Base-by-base conservation (phyloP, 2,329 filamentous ascomycete species). In the Tolypocladium ovalisporum region DNA sequence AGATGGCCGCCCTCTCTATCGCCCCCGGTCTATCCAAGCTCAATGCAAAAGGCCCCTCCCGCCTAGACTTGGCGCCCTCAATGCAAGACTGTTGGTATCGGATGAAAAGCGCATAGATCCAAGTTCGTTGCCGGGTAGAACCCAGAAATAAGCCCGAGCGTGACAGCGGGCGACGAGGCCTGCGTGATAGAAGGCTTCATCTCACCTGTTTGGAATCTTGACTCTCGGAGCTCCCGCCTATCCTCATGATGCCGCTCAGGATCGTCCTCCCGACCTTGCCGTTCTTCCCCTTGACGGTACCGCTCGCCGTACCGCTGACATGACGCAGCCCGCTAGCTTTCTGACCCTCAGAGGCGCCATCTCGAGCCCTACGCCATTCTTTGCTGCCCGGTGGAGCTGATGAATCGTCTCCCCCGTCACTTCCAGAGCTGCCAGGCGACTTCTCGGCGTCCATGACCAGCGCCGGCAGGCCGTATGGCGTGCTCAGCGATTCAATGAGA, bases 401-500 rank as follows among this genome's bases (percentile, higher is more conserved):
- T 8, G 53, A 51, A 10, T 66, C 64, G 15, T 70, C 70, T 5
- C 62, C 65, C 3, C 62, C 62, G 56, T 82, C 80, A 61, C 79
- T 81, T 17, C 78, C 79, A 1, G 80, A 79, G 17, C 78, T 81
- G 1, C 78, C 77, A 0, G 79, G 78, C 4, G 77, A 70, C 0
- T 67, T 63, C 29, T 71, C 67, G 37, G 63, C 64, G n/a, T 70
- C 69, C 54, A 64, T 62, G 29, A 59, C 59, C 24, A 62, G 60
- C 10, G 67, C 62, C 0, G 68, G 65, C 36, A 65, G 61, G 12
- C 59, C 64, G 34, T 70, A 68, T 0, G 70, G 69, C 7, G 68
- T 60, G 37, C 65, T 69, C 4, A 70, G 63, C 0, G 68, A 67
- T 47, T 73, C 72, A n/a, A 71, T 67, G n/a, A 72, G 61, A 0